A percentile compares a stretch with the other conserved stretches of the same genome.
phyloP scores from a whole-genome alignment of 257 asterid species.

The Craterostigma plantagineum region DNA sequence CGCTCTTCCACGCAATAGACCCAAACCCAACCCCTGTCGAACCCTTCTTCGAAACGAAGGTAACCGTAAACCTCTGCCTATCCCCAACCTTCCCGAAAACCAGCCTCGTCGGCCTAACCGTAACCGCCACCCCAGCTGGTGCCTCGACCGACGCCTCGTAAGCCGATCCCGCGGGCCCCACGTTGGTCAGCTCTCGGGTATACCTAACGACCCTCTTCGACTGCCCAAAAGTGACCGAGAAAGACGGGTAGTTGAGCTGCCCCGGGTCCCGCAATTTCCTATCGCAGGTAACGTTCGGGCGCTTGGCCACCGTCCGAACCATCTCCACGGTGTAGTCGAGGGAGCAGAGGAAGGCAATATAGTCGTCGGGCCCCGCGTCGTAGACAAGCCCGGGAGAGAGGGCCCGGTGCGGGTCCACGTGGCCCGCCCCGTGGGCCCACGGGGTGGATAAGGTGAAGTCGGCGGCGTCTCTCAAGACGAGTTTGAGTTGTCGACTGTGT shows the following conservation, averaged over 20 bases:
- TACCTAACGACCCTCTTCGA: constrained; percentile 38
- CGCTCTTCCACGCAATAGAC: constrained; percentile 36
- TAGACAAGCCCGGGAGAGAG: constrained; percentile 28
- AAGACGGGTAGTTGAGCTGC: constrained; percentile 55
- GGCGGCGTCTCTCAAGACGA: constrained; percentile 20
- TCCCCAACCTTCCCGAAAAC: constrained; percentile 30
- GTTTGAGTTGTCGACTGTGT: constrained; percentile 18
- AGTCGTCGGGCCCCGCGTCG: constrained; percentile 20
- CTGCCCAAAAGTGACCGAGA: constrained; percentile 34
- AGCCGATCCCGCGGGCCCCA: constrained; percentile 28
- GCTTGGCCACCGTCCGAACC: constrained; percentile 21
- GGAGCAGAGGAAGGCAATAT: constrained; percentile 24
- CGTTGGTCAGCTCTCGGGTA: constrained; percentile 40
- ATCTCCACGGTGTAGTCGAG: constrained; percentile 20
- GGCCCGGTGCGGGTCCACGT: constrained; percentile 28
- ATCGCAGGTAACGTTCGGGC: constrained; percentile 32
- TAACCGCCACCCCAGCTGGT: constrained; percentile 21
- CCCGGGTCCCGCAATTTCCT: constrained; percentile 32
- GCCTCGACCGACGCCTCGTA: constrained; percentile 20
- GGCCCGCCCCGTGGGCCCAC: constrained; percentile 29
- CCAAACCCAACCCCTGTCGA: constrained; percentile 24
- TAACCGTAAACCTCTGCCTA: constrained; percentile 27
- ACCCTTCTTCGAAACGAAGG: constrained; percentile 30
- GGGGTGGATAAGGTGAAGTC: constrained; percentile 21
- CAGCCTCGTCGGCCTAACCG: constrained; percentile 28